These are phyloP conservation scores for Benincasa hispida DNA, from an alignment of 306 rosid species.

Conservation along the genomic window DNA sequence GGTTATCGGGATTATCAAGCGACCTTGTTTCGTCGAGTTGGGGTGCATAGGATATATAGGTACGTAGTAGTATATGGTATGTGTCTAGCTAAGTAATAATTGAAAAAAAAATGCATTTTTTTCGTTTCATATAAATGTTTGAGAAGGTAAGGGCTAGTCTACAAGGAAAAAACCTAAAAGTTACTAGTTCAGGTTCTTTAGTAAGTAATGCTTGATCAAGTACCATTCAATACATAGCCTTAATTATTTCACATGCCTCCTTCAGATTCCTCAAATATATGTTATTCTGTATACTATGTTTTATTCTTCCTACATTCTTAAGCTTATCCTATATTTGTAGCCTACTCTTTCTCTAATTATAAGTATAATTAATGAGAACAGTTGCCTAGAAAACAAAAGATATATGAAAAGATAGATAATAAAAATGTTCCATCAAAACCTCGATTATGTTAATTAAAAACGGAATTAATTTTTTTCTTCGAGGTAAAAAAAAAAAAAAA, in stretches of 20 bases:
- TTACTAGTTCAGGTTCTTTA: slow-evolving; percentile 24
- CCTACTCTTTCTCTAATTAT: background rate
- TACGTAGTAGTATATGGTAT: background rate
- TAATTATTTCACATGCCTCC: slow-evolving; percentile 14
- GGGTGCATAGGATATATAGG: slow-evolving; percentile 1
- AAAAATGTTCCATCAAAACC: background rate
- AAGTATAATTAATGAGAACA: background rate
- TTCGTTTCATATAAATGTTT: background rate
- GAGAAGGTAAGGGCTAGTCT: slow-evolving; percentile 3
- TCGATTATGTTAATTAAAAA: too few relatives aligned
- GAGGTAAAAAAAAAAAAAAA: too few relatives aligned
- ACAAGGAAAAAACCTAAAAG: slow-evolving; percentile 16
- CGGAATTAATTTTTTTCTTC: too few relatives aligned
- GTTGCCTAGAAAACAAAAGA: background rate
- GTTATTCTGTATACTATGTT: background rate
- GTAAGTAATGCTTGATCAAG: slow-evolving; percentile 14
- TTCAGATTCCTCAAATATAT: background rate
- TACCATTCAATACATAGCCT: slow-evolving; percentile 6
- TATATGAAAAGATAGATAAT: background rate
- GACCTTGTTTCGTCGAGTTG: slow-evolving; percentile 1
- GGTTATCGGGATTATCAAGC: slow-evolving; percentile 13
- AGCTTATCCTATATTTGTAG: background rate
- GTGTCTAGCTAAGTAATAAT: background rate
- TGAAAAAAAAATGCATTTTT: background rate
- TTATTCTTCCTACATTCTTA: background rate